Percentiles rank a stretch among this genome's conserved stretches.
Conservation (phyloP, 805 yeast genomes). For the Metschnikowia noctiluminum region DNA sequence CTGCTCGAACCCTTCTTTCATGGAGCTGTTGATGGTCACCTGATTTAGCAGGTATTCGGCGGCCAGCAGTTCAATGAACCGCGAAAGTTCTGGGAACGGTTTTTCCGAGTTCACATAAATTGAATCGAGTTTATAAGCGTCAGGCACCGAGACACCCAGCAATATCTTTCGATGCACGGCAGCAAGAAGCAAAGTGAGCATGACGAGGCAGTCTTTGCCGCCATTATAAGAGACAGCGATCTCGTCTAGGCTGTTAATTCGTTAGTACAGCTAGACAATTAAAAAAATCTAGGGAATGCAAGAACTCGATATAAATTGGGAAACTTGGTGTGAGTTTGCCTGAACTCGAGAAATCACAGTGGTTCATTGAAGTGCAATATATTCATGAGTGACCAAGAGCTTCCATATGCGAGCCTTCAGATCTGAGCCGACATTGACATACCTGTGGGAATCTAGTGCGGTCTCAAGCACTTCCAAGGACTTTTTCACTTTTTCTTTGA, state of each 20-base stretch:
- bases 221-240: slow-evolving; percentile 89
- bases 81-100: slow-evolving; percentile 67
- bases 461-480: slow-evolving; percentile 27
- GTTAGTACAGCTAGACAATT: not conserved
- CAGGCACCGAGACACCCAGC: slow-evolving; percentile 18
- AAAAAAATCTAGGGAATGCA: too few relatives aligned
- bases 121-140: slow-evolving; percentile 43
- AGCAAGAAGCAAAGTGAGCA: slow-evolving; percentile 72
- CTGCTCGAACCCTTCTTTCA: slow-evolving; percentile 67
- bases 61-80: slow-evolving; percentile 59
- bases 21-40: slow-evolving; percentile 40
- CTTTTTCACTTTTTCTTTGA: slow-evolving; percentile 27
- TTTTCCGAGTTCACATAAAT: slow-evolving; percentile 75
- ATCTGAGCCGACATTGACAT: slow-evolving; percentile 16
- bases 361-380: too few relatives aligned
- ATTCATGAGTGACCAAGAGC: too few relatives aligned
- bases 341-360: too few relatives aligned
- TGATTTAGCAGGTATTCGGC: slow-evolving; percentile 52
- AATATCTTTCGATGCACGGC: slow-evolving; percentile 33
- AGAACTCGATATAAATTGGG: too few relatives aligned
- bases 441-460: slow-evolving; percentile 32
- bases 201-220: slow-evolving; percentile 93
- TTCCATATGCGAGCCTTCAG: not conserved
- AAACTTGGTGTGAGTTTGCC: too few relatives aligned
- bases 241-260: slow-evolving; percentile 34